Base-by-base conservation (phyloP, 345 rosid genomes). In the Populus davidiana region DNA sequence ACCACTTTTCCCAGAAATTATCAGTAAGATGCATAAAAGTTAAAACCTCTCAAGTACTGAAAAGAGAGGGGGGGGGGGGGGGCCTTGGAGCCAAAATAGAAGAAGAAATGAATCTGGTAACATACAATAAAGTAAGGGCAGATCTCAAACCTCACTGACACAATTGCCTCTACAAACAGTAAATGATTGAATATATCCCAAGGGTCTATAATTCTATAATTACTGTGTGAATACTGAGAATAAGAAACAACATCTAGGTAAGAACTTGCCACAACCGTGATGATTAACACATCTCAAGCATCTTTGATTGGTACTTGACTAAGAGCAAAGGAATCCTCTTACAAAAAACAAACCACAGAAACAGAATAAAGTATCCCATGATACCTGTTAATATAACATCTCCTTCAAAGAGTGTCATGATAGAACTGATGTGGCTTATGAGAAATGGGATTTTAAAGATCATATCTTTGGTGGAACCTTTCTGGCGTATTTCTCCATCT, bases 361-460 rank as follows among this genome's bases (percentile, higher is more conserved):
- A 14, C n/a, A 7, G 23, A 39, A 56, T 29, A 38, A 33, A 49
- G 21, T n/a, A 50, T 67, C 36, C 17, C 20, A 29, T 27, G 25
- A 67, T 87, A 93, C 97, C 98, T 84, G 98, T 96, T 79, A 92
- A 82, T 76, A 96, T 96, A 66, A 90, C 88, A 85, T 95, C 97
- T 83, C 96, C 98, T 87, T 91, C 88, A 75, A 88, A 85, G 79
- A 93, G 94, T 25, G 97, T 92, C 99, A 93, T 91, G 36, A 93
- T 86, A 29, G 95, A 90, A 79, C 96, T 92, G 73, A 92, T 96
- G 88, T 93, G 92, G 83, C 98, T 93, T 70, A 93, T 86, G 81
- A 93, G 93, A 85, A 84, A 87, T 18, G 98, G 94, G 77, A 93
- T 87, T 85, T 88, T 92, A 81, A 87, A 93, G 52, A 95, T 92